Conservation (phyloP, 23 red algal genomes). For the Gracilaria gracilis region DNA sequence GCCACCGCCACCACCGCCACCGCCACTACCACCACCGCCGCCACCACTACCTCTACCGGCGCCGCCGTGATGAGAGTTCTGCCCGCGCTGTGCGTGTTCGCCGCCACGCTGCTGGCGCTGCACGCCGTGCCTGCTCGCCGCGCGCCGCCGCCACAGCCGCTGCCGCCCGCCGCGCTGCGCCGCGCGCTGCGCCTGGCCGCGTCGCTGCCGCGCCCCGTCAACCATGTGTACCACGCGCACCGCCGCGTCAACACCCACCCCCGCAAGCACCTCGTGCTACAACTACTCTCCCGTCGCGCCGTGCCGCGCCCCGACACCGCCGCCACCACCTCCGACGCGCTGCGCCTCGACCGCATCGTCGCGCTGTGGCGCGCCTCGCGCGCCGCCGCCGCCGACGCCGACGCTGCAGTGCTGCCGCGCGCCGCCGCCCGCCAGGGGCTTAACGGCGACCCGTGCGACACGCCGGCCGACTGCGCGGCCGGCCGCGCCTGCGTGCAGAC, state of each 20-base stretch:
- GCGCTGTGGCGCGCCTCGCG: not conserved
- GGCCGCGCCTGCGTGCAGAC: not conserved
- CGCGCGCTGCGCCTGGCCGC: not conserved
- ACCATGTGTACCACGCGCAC: not conserved
- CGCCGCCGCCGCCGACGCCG: not conserved
- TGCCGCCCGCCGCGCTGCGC: not conserved
- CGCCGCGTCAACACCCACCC: not conserved
- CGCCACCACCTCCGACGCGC: not conserved
- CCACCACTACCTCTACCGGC: too few species aligned
- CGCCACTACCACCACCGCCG: not conserved
- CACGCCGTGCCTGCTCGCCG: not conserved
- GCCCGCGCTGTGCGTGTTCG: too few species aligned
- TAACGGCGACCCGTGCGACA: not conserved
- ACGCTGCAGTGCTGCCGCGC: too few species aligned
- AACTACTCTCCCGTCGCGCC: not conserved
- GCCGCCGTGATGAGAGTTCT: not conserved
- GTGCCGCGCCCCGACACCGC: not conserved
- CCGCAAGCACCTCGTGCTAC: not conserved
- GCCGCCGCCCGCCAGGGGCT: not conserved
- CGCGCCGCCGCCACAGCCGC: not conserved
- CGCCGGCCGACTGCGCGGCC: not conserved
- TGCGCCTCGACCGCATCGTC: not conserved
- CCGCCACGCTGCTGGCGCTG: too few species aligned
- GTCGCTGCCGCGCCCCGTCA: conserved; percentile 14
- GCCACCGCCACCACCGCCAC: not conserved